Percentiles rank a stretch among this genome's conserved stretches.
Evolutionary conservation across 2,329 filamentous ascomycete species (phyloP).

Genomic region (Podosphaera fusca): DNA sequence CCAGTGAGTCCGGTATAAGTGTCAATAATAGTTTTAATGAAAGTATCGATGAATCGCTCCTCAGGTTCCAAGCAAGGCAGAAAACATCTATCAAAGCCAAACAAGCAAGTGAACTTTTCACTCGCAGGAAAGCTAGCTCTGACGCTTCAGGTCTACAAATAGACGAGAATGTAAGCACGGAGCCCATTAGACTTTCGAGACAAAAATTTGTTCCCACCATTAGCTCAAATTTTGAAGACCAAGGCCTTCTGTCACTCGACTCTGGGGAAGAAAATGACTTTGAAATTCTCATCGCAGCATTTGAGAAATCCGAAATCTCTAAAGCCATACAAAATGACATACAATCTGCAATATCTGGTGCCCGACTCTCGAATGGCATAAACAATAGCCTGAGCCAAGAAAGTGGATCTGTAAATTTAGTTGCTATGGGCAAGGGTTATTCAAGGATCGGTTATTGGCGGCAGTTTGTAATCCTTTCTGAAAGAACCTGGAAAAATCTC

Average conservation of each 20-base stretch:
- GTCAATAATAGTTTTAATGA: conserved; percentile 36
- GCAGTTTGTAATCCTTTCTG: conserved; percentile 76
- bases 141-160: conserved; percentile 41
- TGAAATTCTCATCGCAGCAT: conserved; percentile 57
- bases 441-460: conserved; percentile 53
- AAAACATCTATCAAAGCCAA: conserved; percentile 62
- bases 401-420: conserved; percentile 25
- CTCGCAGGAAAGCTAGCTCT: conserved; percentile 45
- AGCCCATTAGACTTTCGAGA: conserved; percentile 35
- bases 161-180: conserved; percentile 25
- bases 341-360: conserved; percentile 37
- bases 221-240: conserved; percentile 44
- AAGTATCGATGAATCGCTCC: conserved; percentile 33
- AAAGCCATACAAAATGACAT: conserved; percentile 57
- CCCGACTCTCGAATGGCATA: conserved; percentile 42
- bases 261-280: conserved; percentile 48
- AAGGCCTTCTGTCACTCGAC: conserved; percentile 34
- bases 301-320: conserved; percentile 56
- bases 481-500: conserved; percentile 86
- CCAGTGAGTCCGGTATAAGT: conserved; percentile 58
- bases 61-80: conserved; percentile 45
- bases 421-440: conserved; percentile 55
- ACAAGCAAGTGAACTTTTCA: conserved; percentile 80
- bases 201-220: conserved; percentile 27
- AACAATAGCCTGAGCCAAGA: conserved; percentile 28